Base-by-base conservation (phyloP, 2,329 filamentous ascomycete species). In the Fusarium sacchari region DNA sequence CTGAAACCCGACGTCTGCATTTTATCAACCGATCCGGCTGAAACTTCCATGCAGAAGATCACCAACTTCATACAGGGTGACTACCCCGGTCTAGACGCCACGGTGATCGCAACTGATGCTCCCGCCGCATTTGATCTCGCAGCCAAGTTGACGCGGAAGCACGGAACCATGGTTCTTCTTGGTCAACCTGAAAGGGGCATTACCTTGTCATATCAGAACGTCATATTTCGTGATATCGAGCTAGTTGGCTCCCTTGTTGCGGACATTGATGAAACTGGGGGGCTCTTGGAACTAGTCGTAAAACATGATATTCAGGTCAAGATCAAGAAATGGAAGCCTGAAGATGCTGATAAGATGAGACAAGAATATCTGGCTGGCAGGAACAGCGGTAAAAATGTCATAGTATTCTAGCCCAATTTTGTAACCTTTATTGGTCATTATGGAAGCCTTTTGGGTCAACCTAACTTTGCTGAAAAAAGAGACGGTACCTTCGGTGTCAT, bases 251-350 rank as follows among this genome's bases (percentile, higher is more conserved):
- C 40, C 18, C 37, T 69, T 9, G 52, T 60, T 1, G 42, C 37
- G 12, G 59, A 64, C 13, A 53, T 47, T 0, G 30, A 44, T 14
- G 47, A 55, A 6, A 26, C 49, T 1, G 26, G 42, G 14, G 59
- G 56, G 17, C 37, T 64, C 3, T 22, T 70, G 5, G n/a, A 40
- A 15, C 28, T 69, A 5, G 65, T 60, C 2, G 53, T 49, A 3
- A 22, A 69, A 24, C 65, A 70, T 4, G 17, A 44, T 5, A 62
- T 70, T 3, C 47, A 50, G 4, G 46, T 64, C 18, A 65, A 65
- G 24, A 42, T 70, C 11, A 56, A 56, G 20, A 40, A 69, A n/a
- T 70, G 65, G 65, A 60, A 43, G 26, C 26, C 13, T n/a, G 67
- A 65, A 8, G 60, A 65, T 14, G 60, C 67, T 3, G 65, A 69